These are phyloP conservation scores for Alloascoidea africana DNA, from an alignment of 805 yeast species.

Conservation along the genomic window DNA sequence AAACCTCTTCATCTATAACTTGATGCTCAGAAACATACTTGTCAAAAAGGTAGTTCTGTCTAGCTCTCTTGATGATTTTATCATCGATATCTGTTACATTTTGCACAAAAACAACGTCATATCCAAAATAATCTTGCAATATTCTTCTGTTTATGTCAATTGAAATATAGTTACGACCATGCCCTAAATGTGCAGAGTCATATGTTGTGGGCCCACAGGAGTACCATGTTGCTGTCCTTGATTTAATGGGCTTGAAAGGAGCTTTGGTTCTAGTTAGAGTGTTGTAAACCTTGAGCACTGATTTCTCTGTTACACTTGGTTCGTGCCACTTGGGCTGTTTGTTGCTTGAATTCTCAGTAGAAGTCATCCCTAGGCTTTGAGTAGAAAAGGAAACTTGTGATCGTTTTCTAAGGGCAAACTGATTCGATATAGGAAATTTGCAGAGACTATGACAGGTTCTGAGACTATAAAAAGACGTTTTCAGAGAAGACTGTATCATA, in stretches of 20 bases:
- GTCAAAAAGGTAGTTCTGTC: slow-evolving; percentile 74
- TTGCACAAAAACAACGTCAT: slow-evolving; percentile 77
- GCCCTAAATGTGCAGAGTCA: slow-evolving; percentile 95
- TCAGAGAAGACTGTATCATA: too few species aligned
- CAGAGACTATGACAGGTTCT: too few species aligned
- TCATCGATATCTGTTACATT: slow-evolving; percentile 99
- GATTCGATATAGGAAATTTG: too few species aligned
- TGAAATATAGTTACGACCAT: slow-evolving; percentile 92
- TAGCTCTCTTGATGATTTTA: slow-evolving; percentile 86
- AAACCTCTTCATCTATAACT: slow-evolving; percentile 19
- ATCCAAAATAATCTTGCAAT: slow-evolving; percentile 82
- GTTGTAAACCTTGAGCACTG: slow-evolving; percentile 56
- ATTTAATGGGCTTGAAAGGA: slow-evolving; percentile 54
- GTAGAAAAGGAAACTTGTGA: too few species aligned
- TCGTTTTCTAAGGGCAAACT: too few species aligned
- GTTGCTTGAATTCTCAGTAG: slow-evolving; percentile 15
- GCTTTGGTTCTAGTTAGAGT: slow-evolving; percentile 72
- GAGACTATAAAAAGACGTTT: too few species aligned
- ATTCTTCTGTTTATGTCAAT: slow-evolving; percentile 88
- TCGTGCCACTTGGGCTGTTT: slow-evolving; percentile 38
- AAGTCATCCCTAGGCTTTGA: too few species aligned
- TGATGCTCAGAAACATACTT: slow-evolving; percentile 27
- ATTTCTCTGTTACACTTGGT: slow-evolving; percentile 19
- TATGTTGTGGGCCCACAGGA: slow-evolving; percentile 98
- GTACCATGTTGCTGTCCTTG: slow-evolving; percentile 72